Conservation (phyloP, 2,329 filamentous ascomycete genomes). For the Stromatinia cepivora region DNA sequence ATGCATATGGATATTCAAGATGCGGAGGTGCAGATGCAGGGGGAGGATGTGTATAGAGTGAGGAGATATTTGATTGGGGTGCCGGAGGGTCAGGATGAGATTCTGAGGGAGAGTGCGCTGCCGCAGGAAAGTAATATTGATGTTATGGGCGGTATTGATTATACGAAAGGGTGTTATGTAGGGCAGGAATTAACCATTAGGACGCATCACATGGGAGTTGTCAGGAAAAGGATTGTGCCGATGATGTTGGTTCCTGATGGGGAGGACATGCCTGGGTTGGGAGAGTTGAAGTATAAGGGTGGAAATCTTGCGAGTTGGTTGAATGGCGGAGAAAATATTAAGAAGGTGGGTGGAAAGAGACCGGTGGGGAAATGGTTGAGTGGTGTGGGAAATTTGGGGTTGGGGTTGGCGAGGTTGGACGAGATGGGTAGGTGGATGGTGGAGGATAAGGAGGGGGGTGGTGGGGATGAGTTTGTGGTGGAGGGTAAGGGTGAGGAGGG, state of each 20-base stretch:
- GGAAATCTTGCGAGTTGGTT: conserved; percentile 50
- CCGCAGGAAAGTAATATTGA: conserved; percentile 92
- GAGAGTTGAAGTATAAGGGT: conserved; percentile 51
- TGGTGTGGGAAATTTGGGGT: conserved; percentile 80
- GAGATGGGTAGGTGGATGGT: conserved; percentile 82
- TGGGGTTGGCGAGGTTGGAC: conserved; percentile 84
- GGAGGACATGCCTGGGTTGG: conserved; percentile 42
- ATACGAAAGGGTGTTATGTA: conserved; percentile 94
- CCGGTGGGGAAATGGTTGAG: conserved; percentile 78
- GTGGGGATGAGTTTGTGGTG: conserved; percentile 49
- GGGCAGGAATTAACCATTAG: conserved; percentile 96
- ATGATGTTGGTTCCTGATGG: conserved; percentile 66
- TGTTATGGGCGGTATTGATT: conserved; percentile 81
- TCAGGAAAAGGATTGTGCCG: conserved; percentile 85
- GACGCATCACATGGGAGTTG: conserved; percentile 90
- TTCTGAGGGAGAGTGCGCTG: conserved; percentile 68
- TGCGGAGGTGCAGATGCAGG: background rate
- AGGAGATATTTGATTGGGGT: conserved; percentile 79
- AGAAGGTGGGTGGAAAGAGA: conserved; percentile 50
- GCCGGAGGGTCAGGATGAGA: conserved; percentile 80
- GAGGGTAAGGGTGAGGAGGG: conserved; percentile 46
- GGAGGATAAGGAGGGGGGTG: conserved; percentile 59
- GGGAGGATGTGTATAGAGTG: conserved; percentile 14
- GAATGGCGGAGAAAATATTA: conserved; percentile 33
- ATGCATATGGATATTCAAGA: conserved; percentile 44